These are phyloP conservation scores for Cladosporium austrohemisphaericum DNA, from an alignment of 2,329 filamentous ascomycete genomes.

Conservation along the genomic window DNA sequence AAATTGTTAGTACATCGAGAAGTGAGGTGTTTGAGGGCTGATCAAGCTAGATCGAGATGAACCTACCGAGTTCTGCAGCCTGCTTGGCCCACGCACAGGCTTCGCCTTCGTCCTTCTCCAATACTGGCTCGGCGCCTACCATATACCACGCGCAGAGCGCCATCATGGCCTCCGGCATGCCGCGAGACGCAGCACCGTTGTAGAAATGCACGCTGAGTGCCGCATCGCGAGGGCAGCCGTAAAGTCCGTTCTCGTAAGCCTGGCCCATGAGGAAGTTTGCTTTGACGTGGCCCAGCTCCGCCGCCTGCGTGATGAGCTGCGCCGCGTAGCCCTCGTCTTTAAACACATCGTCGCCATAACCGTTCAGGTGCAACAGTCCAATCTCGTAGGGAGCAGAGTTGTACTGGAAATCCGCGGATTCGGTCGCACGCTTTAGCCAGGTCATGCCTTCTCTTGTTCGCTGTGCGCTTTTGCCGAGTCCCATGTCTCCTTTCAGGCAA, in stretches of 20 bases:
- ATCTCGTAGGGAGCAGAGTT: constrained; percentile 91
- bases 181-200: constrained; percentile 81
- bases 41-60: constrained; percentile 14
- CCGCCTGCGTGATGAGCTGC: constrained; percentile 89
- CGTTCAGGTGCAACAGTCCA: constrained; percentile 80
- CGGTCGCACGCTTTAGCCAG: constrained; percentile 90
- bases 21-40: background rate
- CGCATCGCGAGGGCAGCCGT: constrained; percentile 85
- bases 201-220: constrained; percentile 97
- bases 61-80: constrained; percentile 79
- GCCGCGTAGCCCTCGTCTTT: constrained; percentile 85
- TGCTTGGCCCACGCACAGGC: constrained; percentile 93
- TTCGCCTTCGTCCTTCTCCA: constrained; percentile 93
- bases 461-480: constrained; percentile 69
- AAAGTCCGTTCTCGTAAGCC: constrained; percentile 87
- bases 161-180: constrained; percentile 91
- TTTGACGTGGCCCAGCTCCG: constrained; percentile 83
- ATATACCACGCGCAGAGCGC: constrained; percentile 98
- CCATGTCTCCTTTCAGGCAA: constrained; percentile 84
- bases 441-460: constrained; percentile 73
- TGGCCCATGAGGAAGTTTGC: constrained; percentile 89
- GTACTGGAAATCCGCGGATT: constrained; percentile 86
- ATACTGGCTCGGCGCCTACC: constrained; percentile 83
- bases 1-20: background rate
- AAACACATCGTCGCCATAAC: constrained; percentile 94